Percentiles rank a stretch among this genome's conserved stretches.
Conservation (phyloP, 495 filamentous ascomycete genomes). For the Aspergillus funiculosus region DNA sequence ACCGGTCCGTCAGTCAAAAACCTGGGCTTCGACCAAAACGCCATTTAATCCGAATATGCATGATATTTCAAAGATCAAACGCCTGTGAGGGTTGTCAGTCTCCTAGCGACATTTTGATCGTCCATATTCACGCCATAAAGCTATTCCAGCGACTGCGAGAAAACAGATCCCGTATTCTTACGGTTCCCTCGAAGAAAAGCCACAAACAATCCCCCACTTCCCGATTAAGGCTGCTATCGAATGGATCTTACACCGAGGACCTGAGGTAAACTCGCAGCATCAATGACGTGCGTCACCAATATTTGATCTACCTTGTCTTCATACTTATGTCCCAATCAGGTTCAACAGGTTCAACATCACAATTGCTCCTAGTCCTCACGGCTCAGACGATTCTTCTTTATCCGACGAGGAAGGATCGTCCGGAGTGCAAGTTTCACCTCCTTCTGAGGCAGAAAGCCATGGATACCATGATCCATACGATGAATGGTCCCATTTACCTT, state of each 20-base stretch:
- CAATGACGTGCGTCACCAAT: slow-evolving; percentile 19
- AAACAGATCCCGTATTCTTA: too few species aligned
- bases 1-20: too few species aligned
- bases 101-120: too few species aligned
- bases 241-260: not conserved
- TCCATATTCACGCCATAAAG: too few species aligned
- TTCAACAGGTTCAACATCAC: slow-evolving; percentile 48
- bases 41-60: too few species aligned
- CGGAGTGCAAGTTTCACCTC: slow-evolving; percentile 45
- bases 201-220: too few species aligned
- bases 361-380: slow-evolving; percentile 39
- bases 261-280: not conserved
- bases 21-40: too few species aligned
- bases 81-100: too few species aligned
- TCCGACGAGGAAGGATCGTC: slow-evolving; percentile 53
- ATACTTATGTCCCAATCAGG: slow-evolving; percentile 13
- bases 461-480: slow-evolving; percentile 45
- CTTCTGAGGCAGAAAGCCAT: slow-evolving; percentile 46
- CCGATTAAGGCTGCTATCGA: too few species aligned
- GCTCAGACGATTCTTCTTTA: slow-evolving; percentile 39
- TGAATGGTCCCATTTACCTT: slow-evolving; percentile 47
- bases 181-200: too few species aligned
- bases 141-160: too few species aligned
- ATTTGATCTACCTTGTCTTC: not conserved
- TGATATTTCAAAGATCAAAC: too few species aligned